Evolutionary conservation across 2,329 filamentous ascomycete species (phyloP).

Genomic region (Bisporella sp.): DNA sequence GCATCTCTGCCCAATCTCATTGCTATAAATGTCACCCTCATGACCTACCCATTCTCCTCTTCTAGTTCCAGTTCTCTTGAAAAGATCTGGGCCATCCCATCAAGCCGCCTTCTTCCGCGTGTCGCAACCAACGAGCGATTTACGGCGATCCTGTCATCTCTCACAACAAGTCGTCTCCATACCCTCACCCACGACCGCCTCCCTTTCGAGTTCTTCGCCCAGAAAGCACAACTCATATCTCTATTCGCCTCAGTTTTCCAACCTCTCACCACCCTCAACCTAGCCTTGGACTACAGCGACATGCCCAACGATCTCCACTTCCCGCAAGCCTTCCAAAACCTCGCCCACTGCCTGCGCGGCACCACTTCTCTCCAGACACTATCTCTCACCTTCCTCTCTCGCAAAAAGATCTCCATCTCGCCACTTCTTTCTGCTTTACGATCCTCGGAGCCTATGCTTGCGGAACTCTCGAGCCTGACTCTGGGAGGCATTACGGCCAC

Average conservation of each 20-base stretch:
- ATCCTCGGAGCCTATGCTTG: constrained; percentile 29
- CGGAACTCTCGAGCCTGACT: constrained; percentile 33
- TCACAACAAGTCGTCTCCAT: constrained; percentile 5
- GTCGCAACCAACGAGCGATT: constrained; percentile 17
- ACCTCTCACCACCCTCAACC: constrained; percentile 11
- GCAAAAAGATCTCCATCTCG: constrained; percentile 14
- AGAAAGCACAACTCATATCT: constrained; percentile 9
- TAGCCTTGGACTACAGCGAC: constrained; percentile 18
- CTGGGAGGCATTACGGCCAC: constrained; percentile 38
- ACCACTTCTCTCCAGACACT: constrained; percentile 12
- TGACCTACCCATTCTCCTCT: constrained; percentile 15
- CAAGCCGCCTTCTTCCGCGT: constrained; percentile 16
- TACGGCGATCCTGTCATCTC: constrained; percentile 12
- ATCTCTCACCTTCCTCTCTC: constrained; percentile 11
- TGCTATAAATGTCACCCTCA: constrained; percentile 15
- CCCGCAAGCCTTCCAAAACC: constrained; percentile 10
- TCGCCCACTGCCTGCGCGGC: constrained; percentile 11
- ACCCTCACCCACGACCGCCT: constrained; percentile 20
- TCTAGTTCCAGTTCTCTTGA: constrained; percentile 8
- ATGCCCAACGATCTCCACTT: constrained; percentile 12
- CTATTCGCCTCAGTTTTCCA: constrained; percentile 11
- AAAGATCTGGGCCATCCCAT: constrained; percentile 21
- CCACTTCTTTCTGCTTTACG: constrained; percentile 6
- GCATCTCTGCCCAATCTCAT: constrained; percentile 14
- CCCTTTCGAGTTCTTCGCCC: constrained; percentile 24